phyloP scores from a whole-genome alignment of 208 protist genomes.

The Leishmania gerbilli region DNA sequence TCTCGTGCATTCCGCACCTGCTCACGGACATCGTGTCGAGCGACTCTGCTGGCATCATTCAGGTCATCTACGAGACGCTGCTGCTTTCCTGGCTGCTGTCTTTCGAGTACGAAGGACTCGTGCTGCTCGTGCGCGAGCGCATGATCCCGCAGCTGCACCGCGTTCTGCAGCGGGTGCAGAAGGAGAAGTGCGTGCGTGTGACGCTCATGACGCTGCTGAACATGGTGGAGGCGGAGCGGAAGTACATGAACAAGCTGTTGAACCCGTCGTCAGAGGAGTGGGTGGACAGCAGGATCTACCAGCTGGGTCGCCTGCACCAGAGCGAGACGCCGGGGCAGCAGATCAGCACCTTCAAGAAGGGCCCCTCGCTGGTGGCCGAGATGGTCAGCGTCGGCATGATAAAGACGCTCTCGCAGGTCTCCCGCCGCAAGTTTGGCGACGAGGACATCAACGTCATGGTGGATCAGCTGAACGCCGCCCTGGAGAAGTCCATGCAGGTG shows the following conservation, averaged over 20 bases:
- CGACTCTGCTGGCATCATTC: constrained; percentile 80
- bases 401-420: constrained; percentile 82
- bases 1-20: constrained; percentile 71
- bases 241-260: constrained; percentile 54
- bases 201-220: constrained; percentile 88
- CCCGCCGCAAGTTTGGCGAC: constrained; percentile 89
- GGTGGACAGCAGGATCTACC: constrained; percentile 43
- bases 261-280: constrained; percentile 53
- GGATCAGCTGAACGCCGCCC: constrained; percentile 52
- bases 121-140: constrained; percentile 58
- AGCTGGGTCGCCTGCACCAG: constrained; percentile 47
- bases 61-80: constrained; percentile 86
- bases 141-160: constrained; percentile 91
- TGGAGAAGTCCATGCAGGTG: constrained; percentile 90
- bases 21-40: constrained; percentile 80
- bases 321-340: constrained; percentile 19
- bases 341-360: constrained; percentile 41
- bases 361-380: constrained; percentile 79
- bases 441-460: constrained; percentile 86
- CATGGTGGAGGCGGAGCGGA: constrained; percentile 78
- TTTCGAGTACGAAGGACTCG: constrained; percentile 84
- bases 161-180: constrained; percentile 86
- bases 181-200: constrained; percentile 93
- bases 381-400: constrained; percentile 93
- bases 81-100: constrained; percentile 82